These are phyloP conservation scores for Ascochyta pisi DNA, from an alignment of 2,329 filamentous ascomycete genomes.

Conservation along the genomic window DNA sequence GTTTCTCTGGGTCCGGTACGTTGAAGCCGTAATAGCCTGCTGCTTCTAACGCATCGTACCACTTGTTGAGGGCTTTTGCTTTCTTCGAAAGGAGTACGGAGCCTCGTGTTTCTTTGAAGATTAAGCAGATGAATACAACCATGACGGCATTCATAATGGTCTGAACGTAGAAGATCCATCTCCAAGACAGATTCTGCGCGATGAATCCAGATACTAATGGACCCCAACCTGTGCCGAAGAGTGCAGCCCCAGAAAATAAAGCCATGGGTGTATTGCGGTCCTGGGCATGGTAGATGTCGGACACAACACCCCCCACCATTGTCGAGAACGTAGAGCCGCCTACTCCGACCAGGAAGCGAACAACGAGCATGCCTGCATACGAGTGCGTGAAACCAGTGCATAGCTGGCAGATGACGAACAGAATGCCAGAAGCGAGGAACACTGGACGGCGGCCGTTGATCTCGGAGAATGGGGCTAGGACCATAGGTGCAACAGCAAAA, in stretches of 20 bases:
- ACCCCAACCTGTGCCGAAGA: slow-evolving; percentile 81
- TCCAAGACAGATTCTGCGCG: slow-evolving; percentile 71
- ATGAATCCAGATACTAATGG: slow-evolving; percentile 76
- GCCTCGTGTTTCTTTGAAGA: slow-evolving; percentile 84
- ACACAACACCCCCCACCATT: slow-evolving; percentile 90
- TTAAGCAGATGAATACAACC: slow-evolving; percentile 67
- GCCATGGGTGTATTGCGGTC: slow-evolving; percentile 90
- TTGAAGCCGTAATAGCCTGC: slow-evolving; percentile 66
- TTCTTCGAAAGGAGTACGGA: slow-evolving; percentile 80
- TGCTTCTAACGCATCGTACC: slow-evolving; percentile 76
- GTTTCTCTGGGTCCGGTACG: slow-evolving; percentile 43
- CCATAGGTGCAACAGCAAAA: slow-evolving; percentile 85
- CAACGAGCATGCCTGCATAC: slow-evolving; percentile 75
- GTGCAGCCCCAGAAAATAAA: slow-evolving; percentile 78
- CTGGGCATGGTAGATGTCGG: slow-evolving; percentile 80
- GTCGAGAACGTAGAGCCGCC: slow-evolving; percentile 82
- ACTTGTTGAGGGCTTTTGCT: slow-evolving; percentile 74
- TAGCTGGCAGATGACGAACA: slow-evolving; percentile 76
- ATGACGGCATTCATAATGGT: slow-evolving; percentile 71
- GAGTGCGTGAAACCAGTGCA: slow-evolving; percentile 74
- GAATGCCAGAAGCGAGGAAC: slow-evolving; percentile 73
- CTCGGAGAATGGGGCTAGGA: slow-evolving; percentile 85
- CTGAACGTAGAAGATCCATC: slow-evolving; percentile 91
- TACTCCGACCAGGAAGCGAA: slow-evolving; percentile 78
- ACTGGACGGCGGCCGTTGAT: slow-evolving; percentile 86